Base-by-base conservation (phyloP, 2,329 filamentous ascomycete species). In the Diaporthe citri region DNA sequence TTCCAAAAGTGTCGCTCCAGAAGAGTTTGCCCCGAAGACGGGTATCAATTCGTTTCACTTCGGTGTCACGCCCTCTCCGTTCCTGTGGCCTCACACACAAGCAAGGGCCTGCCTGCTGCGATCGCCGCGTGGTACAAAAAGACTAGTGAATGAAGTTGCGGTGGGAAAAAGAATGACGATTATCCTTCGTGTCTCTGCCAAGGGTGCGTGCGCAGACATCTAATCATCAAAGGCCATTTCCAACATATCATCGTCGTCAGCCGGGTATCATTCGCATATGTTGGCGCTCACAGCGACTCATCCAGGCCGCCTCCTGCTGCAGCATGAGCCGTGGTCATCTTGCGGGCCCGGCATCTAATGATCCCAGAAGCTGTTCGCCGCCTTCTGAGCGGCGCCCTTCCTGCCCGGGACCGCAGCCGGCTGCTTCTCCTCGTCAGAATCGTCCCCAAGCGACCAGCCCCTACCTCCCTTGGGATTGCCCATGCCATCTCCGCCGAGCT, bases 401-500 rank as follows among this genome's bases (percentile, higher is more conserved):
- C 85, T 85, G 56, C 84, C 84, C 7, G 83, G 81, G 10, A 83
- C 82, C 13, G 81, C 79, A 69, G 81, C 77, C n/a, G 76, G 79
- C 64, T 81, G 79, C 71, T 87, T 83, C 74, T 87, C 84, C 34
- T 87, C 87, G 41, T 87, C 88, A 60, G 75, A 76, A 9, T 87
- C 87, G 57, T 87, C 88, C 25, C 89, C 88, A 77, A 91, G 89
- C 15, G 91, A 86, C 91, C 91, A 93, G 80, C 87, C 83, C 73
- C 89, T 85, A 74, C 88, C 86, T 57, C 87, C 87, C 82, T 88
- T 90, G 75, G 86, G 85, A 55, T 90, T 89, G 59, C 92, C 92
- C 92, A 93, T 93, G 71, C 93, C 92, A 78, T 93, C 90, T 51
- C 91, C 91, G 3, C 85, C 88, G 75, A 90, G 90, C 51, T 80